phyloP scores from a whole-genome alignment of 768 basidiomycete species.

The Termitomyces sp. region DNA sequence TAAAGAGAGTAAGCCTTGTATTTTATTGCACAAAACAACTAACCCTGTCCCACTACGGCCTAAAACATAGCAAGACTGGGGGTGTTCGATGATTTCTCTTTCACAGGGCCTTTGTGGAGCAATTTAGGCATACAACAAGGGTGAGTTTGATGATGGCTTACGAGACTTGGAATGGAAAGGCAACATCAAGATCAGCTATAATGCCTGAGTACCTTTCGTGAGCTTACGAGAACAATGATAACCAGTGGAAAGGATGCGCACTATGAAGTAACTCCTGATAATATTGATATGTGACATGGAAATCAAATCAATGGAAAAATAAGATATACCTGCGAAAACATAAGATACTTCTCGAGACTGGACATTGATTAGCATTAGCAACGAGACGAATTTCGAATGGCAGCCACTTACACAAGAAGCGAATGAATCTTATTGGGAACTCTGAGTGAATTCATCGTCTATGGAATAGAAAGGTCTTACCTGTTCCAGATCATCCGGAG shows the following conservation, averaged over 20 bases:
- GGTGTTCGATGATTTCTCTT: conserved; percentile 53
- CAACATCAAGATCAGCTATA: conserved; percentile 41
- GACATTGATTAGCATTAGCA: background rate
- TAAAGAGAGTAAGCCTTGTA: conserved; percentile 16
- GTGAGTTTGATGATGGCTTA: conserved; percentile 13
- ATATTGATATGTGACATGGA: background rate
- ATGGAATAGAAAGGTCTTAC: conserved; percentile 21
- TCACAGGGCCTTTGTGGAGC: conserved; percentile 16
- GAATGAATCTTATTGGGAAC: conserved; percentile 41
- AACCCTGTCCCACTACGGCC: conserved; percentile 75
- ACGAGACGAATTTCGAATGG: background rate
- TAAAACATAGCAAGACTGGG: conserved; percentile 56
- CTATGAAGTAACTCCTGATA: conserved; percentile 28
- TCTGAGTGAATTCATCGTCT: background rate
- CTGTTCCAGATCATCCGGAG: conserved; percentile 41
- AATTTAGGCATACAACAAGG: background rate
- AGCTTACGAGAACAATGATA: background rate
- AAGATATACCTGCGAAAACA: conserved; percentile 29
- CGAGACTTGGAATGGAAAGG: conserved; percentile 40
- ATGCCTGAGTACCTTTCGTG: conserved; percentile 32
- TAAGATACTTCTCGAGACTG: conserved; percentile 41
- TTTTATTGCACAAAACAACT: background rate
- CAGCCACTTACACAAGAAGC: conserved; percentile 44
- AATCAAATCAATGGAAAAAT: background rate
- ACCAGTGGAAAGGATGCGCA: conserved; percentile 4